Evolutionary conservation across 176 grass and related monocot genomes (phyloP).

Genomic region (Phoenix roebelenii): DNA sequence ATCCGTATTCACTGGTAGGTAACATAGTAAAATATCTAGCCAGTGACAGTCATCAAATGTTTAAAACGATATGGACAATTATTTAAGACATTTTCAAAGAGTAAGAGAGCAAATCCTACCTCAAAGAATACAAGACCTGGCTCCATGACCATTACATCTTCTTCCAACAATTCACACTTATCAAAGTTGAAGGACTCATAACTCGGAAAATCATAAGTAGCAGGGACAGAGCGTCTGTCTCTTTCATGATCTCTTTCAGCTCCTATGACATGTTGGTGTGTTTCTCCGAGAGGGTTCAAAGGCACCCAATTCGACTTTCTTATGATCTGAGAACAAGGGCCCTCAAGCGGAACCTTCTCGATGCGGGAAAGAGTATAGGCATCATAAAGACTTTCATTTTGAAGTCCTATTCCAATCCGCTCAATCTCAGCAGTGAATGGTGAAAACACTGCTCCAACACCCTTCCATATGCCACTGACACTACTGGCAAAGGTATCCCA

Average conservation of each 20-base stretch:
- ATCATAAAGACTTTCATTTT: conserved; percentile 91
- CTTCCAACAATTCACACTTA: conserved; percentile 56
- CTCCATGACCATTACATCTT: conserved; percentile 61
- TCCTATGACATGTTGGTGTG: conserved; percentile 24
- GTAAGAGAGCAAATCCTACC: conserved; percentile 31
- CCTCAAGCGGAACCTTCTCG: conserved; percentile 32
- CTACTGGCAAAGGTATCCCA: conserved; percentile 96
- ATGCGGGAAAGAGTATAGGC: conserved; percentile 75
- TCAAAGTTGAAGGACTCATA: conserved; percentile 79
- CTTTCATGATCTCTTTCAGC: conserved; percentile 4
- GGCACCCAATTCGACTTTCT: conserved; percentile 72
- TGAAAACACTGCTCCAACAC: conserved; percentile 77
- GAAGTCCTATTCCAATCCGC: conserved; percentile 61
- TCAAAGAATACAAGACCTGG: conserved; percentile 92
- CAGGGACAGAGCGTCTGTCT: conserved; percentile 5
- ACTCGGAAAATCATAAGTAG: conserved; percentile 32
- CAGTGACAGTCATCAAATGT: too few relatives aligned
- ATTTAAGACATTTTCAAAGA: too few relatives aligned
- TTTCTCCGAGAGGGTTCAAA: conserved; percentile 66
- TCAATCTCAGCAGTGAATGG: conserved; percentile 91
- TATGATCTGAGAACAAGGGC: conserved; percentile 30
- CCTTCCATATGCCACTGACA: conserved; percentile 86
- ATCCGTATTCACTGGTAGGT: too few relatives aligned
- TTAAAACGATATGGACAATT: too few relatives aligned
- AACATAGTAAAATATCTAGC: too few relatives aligned